Conservation (phyloP, 2,329 filamentous ascomycete genomes). For the Cordyceps sp. region DNA sequence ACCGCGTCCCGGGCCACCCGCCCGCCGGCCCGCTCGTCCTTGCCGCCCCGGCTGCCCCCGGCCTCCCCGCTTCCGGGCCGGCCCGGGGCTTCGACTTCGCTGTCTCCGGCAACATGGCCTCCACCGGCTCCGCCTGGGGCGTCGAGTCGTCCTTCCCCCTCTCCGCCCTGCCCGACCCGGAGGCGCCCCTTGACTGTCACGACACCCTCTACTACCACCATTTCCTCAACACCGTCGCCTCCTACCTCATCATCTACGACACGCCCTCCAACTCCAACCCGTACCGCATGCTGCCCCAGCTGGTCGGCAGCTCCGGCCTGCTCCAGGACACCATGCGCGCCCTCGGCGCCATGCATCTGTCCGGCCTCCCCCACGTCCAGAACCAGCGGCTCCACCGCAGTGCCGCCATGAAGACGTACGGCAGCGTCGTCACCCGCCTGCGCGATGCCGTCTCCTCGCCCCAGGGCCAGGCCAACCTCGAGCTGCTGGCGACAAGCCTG, state of each 20-base stretch:
- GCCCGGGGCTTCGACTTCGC: slow-evolving; percentile 8
- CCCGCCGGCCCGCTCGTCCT: too few relatives aligned
- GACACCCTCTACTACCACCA: slow-evolving; percentile 16
- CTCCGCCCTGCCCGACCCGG: not conserved
- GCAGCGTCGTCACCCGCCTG: slow-evolving; percentile 12
- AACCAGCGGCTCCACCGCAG: slow-evolving; percentile 17
- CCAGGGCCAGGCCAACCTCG: slow-evolving; percentile 9
- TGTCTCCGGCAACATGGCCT: too few relatives aligned
- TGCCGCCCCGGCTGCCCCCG: not conserved
- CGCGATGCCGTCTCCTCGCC: slow-evolving; percentile 10
- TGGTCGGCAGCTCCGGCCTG: slow-evolving; percentile 26
- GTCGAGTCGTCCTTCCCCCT: slow-evolving; percentile 1
- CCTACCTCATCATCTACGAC: slow-evolving; percentile 25
- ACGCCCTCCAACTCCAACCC: slow-evolving; percentile 18
- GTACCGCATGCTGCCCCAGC: slow-evolving; percentile 20
- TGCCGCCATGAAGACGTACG: slow-evolving; percentile 19
- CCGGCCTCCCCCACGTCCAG: slow-evolving; percentile 15
- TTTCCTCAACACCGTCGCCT: slow-evolving; percentile 21
- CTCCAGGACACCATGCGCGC: slow-evolving; percentile 21
- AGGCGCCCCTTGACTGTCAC: not conserved
- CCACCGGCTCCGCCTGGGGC: not conserved
- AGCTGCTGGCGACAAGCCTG: slow-evolving; percentile 8
- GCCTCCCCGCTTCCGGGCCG: not conserved
- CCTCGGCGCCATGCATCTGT: slow-evolving; percentile 20
- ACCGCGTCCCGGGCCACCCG: too few relatives aligned